phyloP scores from a whole-genome alignment of 2,329 filamentous ascomycete genomes.

The Clarireedia paspali region DNA sequence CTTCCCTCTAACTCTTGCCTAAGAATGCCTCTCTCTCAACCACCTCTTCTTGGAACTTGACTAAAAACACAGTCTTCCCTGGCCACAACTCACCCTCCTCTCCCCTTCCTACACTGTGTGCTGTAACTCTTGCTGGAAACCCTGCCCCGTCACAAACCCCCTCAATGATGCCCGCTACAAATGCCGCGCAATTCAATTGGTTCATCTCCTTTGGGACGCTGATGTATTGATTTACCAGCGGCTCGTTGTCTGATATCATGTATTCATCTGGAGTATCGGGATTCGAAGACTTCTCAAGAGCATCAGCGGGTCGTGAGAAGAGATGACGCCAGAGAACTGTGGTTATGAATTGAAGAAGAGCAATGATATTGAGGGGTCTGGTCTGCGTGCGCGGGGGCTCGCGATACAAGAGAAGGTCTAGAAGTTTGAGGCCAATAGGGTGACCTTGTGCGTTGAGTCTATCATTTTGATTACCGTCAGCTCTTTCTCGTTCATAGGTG shows the following conservation, averaged over 20 bases:
- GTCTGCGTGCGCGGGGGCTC: slow-evolving; percentile 61
- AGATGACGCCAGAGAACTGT: slow-evolving; percentile 87
- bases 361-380: slow-evolving; percentile 79
- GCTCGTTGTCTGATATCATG: slow-evolving; percentile 99
- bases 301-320: slow-evolving; percentile 84
- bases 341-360: slow-evolving; percentile 91
- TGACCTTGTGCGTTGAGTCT: slow-evolving; percentile 90
- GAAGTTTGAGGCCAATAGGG: slow-evolving; percentile 84
- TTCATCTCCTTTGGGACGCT: slow-evolving; percentile 92
- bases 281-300: slow-evolving; percentile 79
- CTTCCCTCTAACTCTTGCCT: slow-evolving; percentile 40
- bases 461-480: slow-evolving; percentile 2
- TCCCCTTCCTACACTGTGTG: slow-evolving; percentile 64
- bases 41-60: slow-evolving; percentile 87
- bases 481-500: background rate
- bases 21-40: slow-evolving; percentile 84
- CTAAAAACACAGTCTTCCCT: slow-evolving; percentile 87
- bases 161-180: slow-evolving; percentile 90
- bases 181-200: slow-evolving; percentile 93
- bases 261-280: slow-evolving; percentile 86
- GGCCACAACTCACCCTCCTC: slow-evolving; percentile 79
- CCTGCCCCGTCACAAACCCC: slow-evolving; percentile 90
- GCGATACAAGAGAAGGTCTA: slow-evolving; percentile 89
- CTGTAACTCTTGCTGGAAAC: slow-evolving; percentile 82
- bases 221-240: slow-evolving; percentile 89